Evolutionary conservation across 1,139 yeast species (phyloP), one percentile per base, ranked within the genome.

Genomic region (Geotrichum macrosporum): DNA sequence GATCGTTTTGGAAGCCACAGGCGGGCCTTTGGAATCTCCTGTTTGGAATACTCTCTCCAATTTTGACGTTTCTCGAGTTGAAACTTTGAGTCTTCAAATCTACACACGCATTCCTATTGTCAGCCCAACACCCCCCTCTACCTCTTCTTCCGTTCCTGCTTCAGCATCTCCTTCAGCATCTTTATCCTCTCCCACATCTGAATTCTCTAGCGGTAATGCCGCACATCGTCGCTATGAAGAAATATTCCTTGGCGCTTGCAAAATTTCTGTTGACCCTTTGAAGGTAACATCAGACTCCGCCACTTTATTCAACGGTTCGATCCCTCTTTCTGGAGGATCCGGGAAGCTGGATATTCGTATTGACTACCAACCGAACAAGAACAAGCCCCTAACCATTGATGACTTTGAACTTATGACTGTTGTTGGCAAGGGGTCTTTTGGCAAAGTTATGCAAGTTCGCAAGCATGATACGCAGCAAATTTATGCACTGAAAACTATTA

Each of bases 401-500:
- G 96, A 92, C 62, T 92, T 92, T 66, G 96, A 89, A 59, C 71
- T 92, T 49, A 74, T 92, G 57, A 92, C 89, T 66, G 98, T 92
- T 20, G 87, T 92, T 50, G 98, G 98, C 38, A 92, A 92, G 65
- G 98, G 98, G 3, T 87, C 96, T 2, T 92, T 92, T 66, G 98
- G 98, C 47, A 92, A 92, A 67, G 98, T 92, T 48, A 89, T 92
- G 97, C 98, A 92, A 67, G 98, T 92, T 38, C 80, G 87, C 51
- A 92, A 92, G 69, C 85, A 85, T 57, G 97, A 92, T 66, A 89
- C 98, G 9, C 84, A 84, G 55, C 94, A 92, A 63, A 82, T 92
- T 34, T 92, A 92, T 66, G 98, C 98, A 2, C 72, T 92, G 63
- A 92, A 92, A 65, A 88, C 96, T 0, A 79, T 92, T 54, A 76